Percentiles rank a stretch among this genome's conserved stretches.
These are phyloP conservation scores for Quillaja saponaria DNA, from an alignment of 306 rosid genomes.

Conservation along the genomic window DNA sequence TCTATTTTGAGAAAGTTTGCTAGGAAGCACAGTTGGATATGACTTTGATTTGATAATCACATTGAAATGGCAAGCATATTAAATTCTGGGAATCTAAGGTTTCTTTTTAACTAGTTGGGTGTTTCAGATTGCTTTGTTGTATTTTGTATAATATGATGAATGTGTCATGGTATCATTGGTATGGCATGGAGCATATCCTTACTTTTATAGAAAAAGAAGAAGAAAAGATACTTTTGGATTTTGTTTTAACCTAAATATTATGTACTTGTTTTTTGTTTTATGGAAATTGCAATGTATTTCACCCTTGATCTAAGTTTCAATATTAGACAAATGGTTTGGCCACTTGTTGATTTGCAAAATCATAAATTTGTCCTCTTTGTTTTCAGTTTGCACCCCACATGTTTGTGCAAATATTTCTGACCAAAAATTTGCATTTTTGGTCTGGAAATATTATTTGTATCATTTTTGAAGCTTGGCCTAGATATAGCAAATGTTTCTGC, in stretches of 20 bases:
- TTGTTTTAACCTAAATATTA: slow-evolving; percentile 8
- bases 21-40: slow-evolving; percentile 22
- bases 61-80: not conserved
- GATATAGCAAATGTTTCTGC: not conserved
- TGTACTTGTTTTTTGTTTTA: not conserved
- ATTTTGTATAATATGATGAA: slow-evolving; percentile 23
- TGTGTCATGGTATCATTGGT: slow-evolving; percentile 1
- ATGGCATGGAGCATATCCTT: not conserved
- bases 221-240: slow-evolving; percentile 27
- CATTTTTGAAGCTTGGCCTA: not conserved
- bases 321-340: not conserved
- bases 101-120: slow-evolving; percentile 10
- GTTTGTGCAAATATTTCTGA: slow-evolving; percentile 7
- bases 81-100: slow-evolving; percentile 8
- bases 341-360: slow-evolving; percentile 1
- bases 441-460: not conserved
- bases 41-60: slow-evolving; percentile 23
- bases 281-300: slow-evolving; percentile 10
- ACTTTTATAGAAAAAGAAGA: not conserved
- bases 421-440: not conserved
- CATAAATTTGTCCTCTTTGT: not conserved
- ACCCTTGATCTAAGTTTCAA: not conserved
- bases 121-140: slow-evolving; percentile 21
- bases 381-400: not conserved
- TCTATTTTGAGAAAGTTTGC: not conserved